These are phyloP conservation scores for Phytophthora tentaculata DNA, from an alignment of 352 stramenopile genomes.

Conservation along the genomic window DNA sequence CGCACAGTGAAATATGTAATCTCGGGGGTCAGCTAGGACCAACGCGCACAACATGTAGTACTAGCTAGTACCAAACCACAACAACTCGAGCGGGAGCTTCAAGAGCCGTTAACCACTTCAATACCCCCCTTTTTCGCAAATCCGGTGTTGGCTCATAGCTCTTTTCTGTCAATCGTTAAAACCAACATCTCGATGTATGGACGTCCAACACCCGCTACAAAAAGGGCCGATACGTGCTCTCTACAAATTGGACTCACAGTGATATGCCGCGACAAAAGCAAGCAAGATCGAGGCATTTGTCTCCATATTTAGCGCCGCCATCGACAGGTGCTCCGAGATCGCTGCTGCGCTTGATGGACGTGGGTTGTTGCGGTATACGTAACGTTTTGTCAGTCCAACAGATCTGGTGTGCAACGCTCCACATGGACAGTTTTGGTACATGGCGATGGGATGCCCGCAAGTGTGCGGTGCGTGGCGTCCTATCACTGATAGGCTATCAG, in stretches of 20 bases:
- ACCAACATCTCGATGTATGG: constrained; percentile 6
- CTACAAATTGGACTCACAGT: constrained; percentile 8
- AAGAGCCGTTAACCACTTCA: constrained; percentile 25
- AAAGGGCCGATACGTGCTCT: constrained; percentile 9
- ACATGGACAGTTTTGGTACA: constrained; percentile 10
- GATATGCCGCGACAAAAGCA: not conserved
- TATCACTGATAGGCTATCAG: no score
- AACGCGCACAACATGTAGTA: not conserved
- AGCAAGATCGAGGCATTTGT: not conserved
- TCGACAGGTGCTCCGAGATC: no score
- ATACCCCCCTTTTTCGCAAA: constrained; percentile 25
- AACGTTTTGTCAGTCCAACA: constrained; percentile 3
- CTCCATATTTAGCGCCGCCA: no score
- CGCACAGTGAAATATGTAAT: not conserved
- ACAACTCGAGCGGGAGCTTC: constrained; percentile 14
- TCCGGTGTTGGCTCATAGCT: constrained; percentile 22
- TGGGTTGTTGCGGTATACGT: not conserved
- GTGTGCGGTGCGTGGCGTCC: constrained; percentile 9
- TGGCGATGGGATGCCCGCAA: constrained; percentile 19
- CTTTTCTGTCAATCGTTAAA: constrained; percentile 27
- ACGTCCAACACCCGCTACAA: constrained; percentile 4
- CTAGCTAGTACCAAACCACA: not conserved
- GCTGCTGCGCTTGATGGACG: no score
- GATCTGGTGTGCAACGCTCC: constrained; percentile 4
- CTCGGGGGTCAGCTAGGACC: not conserved